phyloP scores from a whole-genome alignment of 148 eudicot genomes.

The Chenopodium quinoa region DNA sequence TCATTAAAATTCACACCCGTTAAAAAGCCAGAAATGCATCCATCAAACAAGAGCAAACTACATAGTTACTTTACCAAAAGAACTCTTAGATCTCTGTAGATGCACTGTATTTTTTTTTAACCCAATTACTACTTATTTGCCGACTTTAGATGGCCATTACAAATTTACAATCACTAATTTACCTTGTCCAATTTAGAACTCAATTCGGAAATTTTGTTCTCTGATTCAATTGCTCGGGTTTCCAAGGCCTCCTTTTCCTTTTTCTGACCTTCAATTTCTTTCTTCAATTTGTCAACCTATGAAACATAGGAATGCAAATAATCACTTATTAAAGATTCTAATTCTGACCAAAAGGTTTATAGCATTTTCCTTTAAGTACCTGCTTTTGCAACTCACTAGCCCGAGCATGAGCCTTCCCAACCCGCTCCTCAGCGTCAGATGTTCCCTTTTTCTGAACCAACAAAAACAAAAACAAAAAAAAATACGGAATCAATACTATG shows the following conservation, averaged over 20 bases:
- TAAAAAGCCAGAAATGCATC: not conserved
- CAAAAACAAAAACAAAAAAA: not conserved
- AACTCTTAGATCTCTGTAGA: no score
- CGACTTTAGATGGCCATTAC: not conserved
- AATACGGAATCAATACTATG: not conserved
- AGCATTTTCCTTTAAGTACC: constrained; percentile 27
- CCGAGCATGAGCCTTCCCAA: constrained; percentile 55
- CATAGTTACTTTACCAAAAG: not conserved
- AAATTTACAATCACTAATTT: constrained; percentile 12
- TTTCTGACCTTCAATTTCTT: constrained; percentile 52
- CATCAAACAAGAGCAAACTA: not conserved
- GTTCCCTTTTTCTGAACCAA: constrained; percentile 57
- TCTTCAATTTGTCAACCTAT: constrained; percentile 62
- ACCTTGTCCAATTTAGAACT: constrained; percentile 54
- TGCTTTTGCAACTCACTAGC: constrained; percentile 60
- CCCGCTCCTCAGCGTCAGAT: constrained; percentile 58
- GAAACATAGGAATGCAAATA: not conserved
- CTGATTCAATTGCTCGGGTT: constrained; percentile 46
- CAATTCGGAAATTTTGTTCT: constrained; percentile 51
- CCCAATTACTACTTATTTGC: no score
- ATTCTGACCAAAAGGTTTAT: not conserved
- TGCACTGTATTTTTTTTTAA: no score
- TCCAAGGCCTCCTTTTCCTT: constrained; percentile 55
- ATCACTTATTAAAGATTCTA: not conserved
- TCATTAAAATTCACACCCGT: not conserved